A percentile compares a stretch with the other conserved stretches of the same genome.
Conservation (phyloP, 1,284 basidiomycete genomes). For the Stygiomarasmius scandens region DNA sequence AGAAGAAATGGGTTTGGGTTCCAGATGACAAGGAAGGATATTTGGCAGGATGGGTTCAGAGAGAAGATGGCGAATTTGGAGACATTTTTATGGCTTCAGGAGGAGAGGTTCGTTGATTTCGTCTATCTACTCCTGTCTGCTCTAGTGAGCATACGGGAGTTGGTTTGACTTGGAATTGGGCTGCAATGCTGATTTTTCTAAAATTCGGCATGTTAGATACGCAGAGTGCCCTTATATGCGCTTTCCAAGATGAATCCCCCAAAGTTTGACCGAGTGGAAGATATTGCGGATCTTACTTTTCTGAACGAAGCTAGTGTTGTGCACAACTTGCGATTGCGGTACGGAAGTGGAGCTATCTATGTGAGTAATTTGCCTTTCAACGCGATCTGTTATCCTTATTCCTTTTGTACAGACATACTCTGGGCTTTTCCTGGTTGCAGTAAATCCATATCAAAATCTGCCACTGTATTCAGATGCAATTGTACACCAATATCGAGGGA, state of each 20-base stretch:
- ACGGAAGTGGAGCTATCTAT: slow-evolving; percentile 93
- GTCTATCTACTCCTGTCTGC: slow-evolving; percentile 4
- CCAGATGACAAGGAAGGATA: slow-evolving; percentile 90
- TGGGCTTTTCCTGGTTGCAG: slow-evolving; percentile 95
- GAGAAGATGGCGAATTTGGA: slow-evolving; percentile 78
- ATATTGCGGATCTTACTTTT: slow-evolving; percentile 98
- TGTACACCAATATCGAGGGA: slow-evolving; percentile 90
- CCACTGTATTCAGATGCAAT: slow-evolving; percentile 95
- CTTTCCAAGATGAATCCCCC: slow-evolving; percentile 97
- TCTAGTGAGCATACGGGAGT: neutral
- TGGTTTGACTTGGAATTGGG: neutral
- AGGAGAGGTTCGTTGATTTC: slow-evolving; percentile 62
- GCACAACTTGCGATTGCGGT: slow-evolving; percentile 92
- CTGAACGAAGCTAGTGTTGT: slow-evolving; percentile 99
- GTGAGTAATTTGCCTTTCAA: slow-evolving; percentile 53
- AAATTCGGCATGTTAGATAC: slow-evolving; percentile 50
- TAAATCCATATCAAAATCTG: slow-evolving; percentile 95
- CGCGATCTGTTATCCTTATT: slow-evolving; percentile 12
- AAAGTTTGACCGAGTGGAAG: slow-evolving; percentile 96
- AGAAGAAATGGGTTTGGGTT: slow-evolving; percentile 98
- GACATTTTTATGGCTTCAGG: slow-evolving; percentile 81
- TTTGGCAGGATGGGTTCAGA: slow-evolving; percentile 87
- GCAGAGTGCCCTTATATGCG: slow-evolving; percentile 74
- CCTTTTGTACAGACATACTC: slow-evolving; percentile 79
- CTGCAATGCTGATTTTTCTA: neutral